Conservation (phyloP, 202 grass and related monocot genomes). For the Elaeis oleifera region DNA sequence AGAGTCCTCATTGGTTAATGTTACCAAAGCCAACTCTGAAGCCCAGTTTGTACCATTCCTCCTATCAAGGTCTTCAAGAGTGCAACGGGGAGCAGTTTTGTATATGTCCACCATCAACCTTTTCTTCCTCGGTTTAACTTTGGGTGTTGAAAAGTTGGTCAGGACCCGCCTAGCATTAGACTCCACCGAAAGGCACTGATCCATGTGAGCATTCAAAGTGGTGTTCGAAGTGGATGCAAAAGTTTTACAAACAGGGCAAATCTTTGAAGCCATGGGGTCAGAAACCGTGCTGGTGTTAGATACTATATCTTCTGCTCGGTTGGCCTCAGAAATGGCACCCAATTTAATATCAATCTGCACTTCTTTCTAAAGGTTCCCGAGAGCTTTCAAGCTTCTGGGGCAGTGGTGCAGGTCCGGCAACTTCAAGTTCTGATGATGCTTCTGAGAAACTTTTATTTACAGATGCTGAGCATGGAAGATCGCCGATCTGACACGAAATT, state of each 20-base stretch:
- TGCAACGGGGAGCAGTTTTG: conserved; percentile 45
- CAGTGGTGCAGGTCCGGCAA: not conserved
- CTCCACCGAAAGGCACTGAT: conserved; percentile 70
- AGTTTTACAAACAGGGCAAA: conserved; percentile 91
- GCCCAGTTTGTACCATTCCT: conserved; percentile 95
- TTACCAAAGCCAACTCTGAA: conserved; percentile 27
- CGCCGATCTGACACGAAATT: not conserved
- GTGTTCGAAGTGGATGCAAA: conserved; percentile 96
- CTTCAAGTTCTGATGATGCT: not conserved
- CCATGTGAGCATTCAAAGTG: conserved; percentile 95
- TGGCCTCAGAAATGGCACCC: conserved; percentile 31
- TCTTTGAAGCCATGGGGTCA: conserved; percentile 75
- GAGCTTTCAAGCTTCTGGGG: conserved; percentile 22
- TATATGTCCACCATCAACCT: conserved; percentile 89
- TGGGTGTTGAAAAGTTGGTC: conserved; percentile 44
- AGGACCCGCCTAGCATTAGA: conserved; percentile 45
- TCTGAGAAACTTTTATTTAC: conserved; percentile 3
- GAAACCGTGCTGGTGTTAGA: conserved; percentile 53
- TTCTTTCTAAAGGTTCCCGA: conserved; percentile 43
- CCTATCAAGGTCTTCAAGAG: conserved; percentile 89
- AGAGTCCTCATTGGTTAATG: conserved; percentile 24
- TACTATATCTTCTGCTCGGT: conserved; percentile 40
- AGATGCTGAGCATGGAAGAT: not conserved
- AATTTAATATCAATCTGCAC: conserved; percentile 56
- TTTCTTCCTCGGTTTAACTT: conserved; percentile 87